A percentile compares a stretch with the other conserved stretches of the same genome.
These are phyloP conservation scores for Bruguiera sexangula DNA, from an alignment of 345 rosid species.

Conservation along the genomic window DNA sequence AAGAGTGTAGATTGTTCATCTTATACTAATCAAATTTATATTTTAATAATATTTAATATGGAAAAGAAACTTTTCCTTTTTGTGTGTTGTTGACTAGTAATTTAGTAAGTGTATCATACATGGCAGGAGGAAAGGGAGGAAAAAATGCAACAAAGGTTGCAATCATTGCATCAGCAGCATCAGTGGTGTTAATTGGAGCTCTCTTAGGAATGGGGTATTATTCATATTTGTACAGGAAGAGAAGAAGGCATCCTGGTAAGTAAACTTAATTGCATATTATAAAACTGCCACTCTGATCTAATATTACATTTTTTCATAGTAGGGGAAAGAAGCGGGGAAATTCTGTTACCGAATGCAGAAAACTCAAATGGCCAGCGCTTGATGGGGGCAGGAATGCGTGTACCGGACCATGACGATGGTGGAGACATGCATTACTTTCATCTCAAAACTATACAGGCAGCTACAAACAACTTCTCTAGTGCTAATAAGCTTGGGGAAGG, in stretches of 20 bases:
- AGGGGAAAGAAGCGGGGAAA: slow-evolving; percentile 25
- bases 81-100: neutral
- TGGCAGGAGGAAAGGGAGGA: slow-evolving; percentile 19
- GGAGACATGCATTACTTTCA: slow-evolving; percentile 29
- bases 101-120: neutral
- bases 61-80: neutral
- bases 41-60: neutral
- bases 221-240: slow-evolving; percentile 23
- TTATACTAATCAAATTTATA: too few relatives aligned
- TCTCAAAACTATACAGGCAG: slow-evolving; percentile 22
- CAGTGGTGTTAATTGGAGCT: slow-evolving; percentile 15
- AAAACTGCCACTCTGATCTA: neutral
- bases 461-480: slow-evolving; percentile 42
- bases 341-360: slow-evolving; percentile 16
- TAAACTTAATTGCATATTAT: neutral
- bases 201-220: slow-evolving; percentile 31
- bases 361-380: slow-evolving; percentile 8
- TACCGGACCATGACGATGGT: slow-evolving; percentile 18
- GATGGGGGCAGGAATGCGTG: slow-evolving; percentile 8
- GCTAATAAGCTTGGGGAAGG: slow-evolving; percentile 54
- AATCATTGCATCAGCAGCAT: slow-evolving; percentile 12
- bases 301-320: neutral
- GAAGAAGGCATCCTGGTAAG: slow-evolving; percentile 23
- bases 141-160: slow-evolving; percentile 20
- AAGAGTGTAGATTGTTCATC: too few relatives aligned